Evolutionary conservation across 352 stramenopile species (phyloP).

Genomic region (Globisporangium nodosum): DNA sequence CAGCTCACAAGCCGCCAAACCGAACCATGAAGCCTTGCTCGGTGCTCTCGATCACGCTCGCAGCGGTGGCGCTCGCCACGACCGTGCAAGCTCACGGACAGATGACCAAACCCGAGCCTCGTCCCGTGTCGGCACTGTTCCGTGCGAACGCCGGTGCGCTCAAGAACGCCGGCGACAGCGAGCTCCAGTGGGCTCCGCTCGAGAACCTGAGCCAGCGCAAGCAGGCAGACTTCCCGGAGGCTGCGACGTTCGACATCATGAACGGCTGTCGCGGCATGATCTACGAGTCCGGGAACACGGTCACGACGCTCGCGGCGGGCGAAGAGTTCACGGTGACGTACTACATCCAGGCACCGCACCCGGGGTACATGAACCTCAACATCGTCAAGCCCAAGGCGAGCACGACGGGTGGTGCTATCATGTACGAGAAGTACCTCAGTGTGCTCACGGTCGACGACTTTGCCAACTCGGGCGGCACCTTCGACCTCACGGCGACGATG

Average conservation of each 20-base stretch:
- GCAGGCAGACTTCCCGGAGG: slow-evolving; percentile 33
- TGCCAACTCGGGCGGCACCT: slow-evolving; percentile 23
- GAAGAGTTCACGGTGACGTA: slow-evolving; percentile 42
- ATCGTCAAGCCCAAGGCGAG: slow-evolving; percentile 39
- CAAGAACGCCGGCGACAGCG: slow-evolving; percentile 39
- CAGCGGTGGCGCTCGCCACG: not conserved
- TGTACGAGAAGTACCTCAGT: slow-evolving; percentile 26
- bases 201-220: slow-evolving; percentile 47
- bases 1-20: too few relatives aligned
- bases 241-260: slow-evolving; percentile 45
- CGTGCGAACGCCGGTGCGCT: slow-evolving; percentile 30
- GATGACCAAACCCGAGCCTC: slow-evolving; percentile 16
- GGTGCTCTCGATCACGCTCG: too few relatives aligned
- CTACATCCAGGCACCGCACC: slow-evolving; percentile 51
- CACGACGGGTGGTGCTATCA: slow-evolving; percentile 35
- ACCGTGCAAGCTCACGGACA: slow-evolving; percentile 16
- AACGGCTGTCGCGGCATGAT: slow-evolving; percentile 56
- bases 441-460: slow-evolving; percentile 41
- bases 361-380: slow-evolving; percentile 41
- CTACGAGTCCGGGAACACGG: slow-evolving; percentile 36
- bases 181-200: slow-evolving; percentile 46
- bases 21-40: too few relatives aligned
- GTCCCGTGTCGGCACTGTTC: slow-evolving; percentile 27
- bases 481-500: slow-evolving; percentile 26
- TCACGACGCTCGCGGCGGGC: slow-evolving; percentile 36